phyloP scores from a whole-genome alignment of 1,284 basidiomycete species.

The Rhodofomes roseus region DNA sequence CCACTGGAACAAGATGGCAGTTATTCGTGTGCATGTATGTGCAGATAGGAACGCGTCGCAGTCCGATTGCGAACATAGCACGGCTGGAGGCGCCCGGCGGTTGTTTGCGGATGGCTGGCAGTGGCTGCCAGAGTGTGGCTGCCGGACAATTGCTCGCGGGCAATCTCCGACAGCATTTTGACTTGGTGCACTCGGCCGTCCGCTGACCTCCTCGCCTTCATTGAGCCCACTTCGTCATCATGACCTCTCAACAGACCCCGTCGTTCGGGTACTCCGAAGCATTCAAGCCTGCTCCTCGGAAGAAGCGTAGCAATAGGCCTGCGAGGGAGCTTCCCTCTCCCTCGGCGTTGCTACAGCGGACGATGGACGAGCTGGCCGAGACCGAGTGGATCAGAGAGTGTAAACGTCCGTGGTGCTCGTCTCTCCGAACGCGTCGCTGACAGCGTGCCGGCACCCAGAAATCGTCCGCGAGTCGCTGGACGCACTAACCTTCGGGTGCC shows the following conservation, averaged over 20 bases:
- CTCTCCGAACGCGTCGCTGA: constrained; percentile 15
- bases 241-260: constrained; percentile 3
- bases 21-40: background rate
- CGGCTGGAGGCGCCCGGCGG: no score
- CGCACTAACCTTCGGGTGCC: constrained; percentile 10
- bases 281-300: constrained; percentile 33
- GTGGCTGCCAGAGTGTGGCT: no score
- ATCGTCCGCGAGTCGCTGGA: constrained; percentile 31
- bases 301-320: constrained; percentile 29
- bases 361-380: constrained; percentile 21
- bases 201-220: background rate
- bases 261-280: constrained; percentile 33
- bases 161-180: constrained; percentile 2
- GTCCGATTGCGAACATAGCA: background rate
- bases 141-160: background rate
- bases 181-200: background rate
- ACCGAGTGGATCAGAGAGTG: constrained; percentile 26
- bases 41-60: no score
- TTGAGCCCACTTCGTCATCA: background rate
- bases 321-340: constrained; percentile 16
- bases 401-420: constrained; percentile 20
- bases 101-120: background rate
- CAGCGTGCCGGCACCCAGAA: constrained; percentile 34
- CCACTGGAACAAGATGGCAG: background rate
- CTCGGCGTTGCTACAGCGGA: constrained; percentile 20